Percentiles rank a stretch among this genome's conserved stretches.
Conservation (phyloP, 176 grass and related monocot species). For the Olyra latifolia region DNA sequence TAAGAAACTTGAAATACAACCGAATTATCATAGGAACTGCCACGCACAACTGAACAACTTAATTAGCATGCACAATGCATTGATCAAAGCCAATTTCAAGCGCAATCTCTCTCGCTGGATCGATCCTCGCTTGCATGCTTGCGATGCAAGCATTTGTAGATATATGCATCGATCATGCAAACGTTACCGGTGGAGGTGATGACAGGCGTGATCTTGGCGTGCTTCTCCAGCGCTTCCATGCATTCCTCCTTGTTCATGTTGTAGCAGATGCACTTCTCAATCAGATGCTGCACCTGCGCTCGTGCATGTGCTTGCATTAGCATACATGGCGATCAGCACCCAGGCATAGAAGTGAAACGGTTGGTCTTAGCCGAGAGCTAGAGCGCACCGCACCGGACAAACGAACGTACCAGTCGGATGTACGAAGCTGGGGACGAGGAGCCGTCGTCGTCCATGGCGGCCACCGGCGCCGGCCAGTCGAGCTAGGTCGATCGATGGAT, state of each 20-base stretch:
- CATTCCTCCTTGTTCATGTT: constrained; percentile 69
- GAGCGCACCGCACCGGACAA: background rate
- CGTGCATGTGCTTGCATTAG: background rate
- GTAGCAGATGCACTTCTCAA: constrained; percentile 81
- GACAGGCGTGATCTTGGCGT: constrained; percentile 59
- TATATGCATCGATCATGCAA: too few relatives aligned
- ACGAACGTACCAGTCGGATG: constrained; percentile 52
- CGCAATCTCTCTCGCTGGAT: background rate
- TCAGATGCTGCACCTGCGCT: constrained; percentile 73
- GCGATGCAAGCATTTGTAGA: background rate
- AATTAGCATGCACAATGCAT: background rate
- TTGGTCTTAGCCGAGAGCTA: too few relatives aligned
- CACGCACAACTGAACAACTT: background rate
- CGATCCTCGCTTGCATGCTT: background rate
- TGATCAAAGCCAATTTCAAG: background rate
- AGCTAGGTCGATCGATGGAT: background rate
- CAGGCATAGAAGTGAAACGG: background rate
- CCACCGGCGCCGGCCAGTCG: too few relatives aligned
- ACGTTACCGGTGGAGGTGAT: constrained; percentile 66
- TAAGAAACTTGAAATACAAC: background rate
- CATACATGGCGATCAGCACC: background rate
- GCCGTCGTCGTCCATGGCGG: constrained; percentile 43
- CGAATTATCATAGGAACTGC: background rate
- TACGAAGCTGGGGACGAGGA: constrained; percentile 62
- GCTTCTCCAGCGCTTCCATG: constrained; percentile 66